A percentile compares a stretch with the other conserved stretches of the same genome.
Conservation (phyloP, 768 basidiomycete genomes). For the Brasilioporus rufonigricans region DNA sequence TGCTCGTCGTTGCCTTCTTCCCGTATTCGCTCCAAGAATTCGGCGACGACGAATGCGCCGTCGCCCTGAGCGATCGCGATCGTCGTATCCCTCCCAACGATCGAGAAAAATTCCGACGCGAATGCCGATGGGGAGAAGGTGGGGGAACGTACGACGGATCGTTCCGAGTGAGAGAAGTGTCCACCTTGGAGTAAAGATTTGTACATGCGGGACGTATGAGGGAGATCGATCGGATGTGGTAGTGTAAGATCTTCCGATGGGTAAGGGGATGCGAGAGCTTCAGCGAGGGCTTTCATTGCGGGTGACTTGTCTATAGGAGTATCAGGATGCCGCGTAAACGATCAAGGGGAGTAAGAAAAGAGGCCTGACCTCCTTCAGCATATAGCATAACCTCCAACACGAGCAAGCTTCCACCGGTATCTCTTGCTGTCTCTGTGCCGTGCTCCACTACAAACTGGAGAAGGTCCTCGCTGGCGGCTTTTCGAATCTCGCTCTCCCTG, state of each 20-base stretch:
- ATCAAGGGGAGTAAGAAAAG: constrained; percentile 15
- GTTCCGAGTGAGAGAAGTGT: constrained; percentile 69
- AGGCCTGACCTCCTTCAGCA: constrained; percentile 70
- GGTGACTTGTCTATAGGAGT: constrained; percentile 61
- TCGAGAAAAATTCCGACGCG: constrained; percentile 53
- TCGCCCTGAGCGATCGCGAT: constrained; percentile 56
- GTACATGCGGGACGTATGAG: constrained; percentile 81
- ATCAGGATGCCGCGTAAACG: not conserved
- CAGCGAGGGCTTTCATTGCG: constrained; percentile 60
- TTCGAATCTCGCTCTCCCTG: constrained; percentile 68
- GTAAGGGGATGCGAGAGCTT: constrained; percentile 53
- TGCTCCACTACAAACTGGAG: constrained; percentile 66
- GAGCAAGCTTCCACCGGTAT: constrained; percentile 78
- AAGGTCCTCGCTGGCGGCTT: constrained; percentile 70
- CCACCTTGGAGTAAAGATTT: constrained; percentile 91
- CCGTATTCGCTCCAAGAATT: constrained; percentile 60
- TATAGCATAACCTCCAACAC: constrained; percentile 82
- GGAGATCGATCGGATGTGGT: constrained; percentile 74
- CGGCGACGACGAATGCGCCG: constrained; percentile 76
- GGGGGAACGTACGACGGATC: constrained; percentile 48
- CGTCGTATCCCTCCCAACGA: constrained; percentile 50
- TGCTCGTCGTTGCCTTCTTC: constrained; percentile 40
- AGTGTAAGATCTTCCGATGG: constrained; percentile 47
- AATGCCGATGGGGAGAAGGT: constrained; percentile 60
- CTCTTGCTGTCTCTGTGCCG: constrained; percentile 60